Percentiles rank a stretch among this genome's conserved stretches.
phyloP scores from a whole-genome alignment of 345 rosid species.

The Gossypium bickii region DNA sequence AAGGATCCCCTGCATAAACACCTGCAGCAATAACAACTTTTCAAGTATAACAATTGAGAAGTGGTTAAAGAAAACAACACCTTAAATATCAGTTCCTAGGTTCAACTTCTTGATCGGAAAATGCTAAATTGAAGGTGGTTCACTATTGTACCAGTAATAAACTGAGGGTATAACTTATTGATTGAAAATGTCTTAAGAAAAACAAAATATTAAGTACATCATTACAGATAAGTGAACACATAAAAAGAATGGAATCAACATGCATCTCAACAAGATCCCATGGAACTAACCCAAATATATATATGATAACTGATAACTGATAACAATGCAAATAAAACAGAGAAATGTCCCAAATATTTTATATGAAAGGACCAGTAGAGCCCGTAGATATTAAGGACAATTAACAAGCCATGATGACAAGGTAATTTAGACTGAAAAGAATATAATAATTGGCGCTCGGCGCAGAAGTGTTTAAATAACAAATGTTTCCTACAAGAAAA shows the following conservation, averaged over 20 bases:
- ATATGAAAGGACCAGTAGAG: too few relatives aligned
- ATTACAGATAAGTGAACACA: not conserved
- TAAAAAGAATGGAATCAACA: not conserved
- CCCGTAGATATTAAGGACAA: too few relatives aligned
- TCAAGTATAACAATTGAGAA: not conserved
- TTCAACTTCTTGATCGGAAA: not conserved
- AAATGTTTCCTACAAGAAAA: constrained; percentile 1
- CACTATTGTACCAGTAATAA: not conserved
- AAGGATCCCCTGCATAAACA: constrained; percentile 94
- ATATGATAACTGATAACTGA: too few relatives aligned
- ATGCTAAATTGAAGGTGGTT: not conserved
- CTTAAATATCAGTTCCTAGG: not conserved
- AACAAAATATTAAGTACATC: too few relatives aligned
- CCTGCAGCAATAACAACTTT: constrained; percentile 37
- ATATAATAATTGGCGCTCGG: not conserved
- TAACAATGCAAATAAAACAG: too few relatives aligned
- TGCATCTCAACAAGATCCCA: too few relatives aligned
- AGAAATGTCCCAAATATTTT: too few relatives aligned
- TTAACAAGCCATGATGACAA: too few relatives aligned
- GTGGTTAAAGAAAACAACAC: not conserved
- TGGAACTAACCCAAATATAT: too few relatives aligned
- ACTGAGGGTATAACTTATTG: not conserved
- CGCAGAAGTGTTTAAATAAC: not conserved
- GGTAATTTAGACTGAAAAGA: not conserved
- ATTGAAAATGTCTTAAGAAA: not conserved